Evolutionary conservation across 495 filamentous ascomycete genomes (phyloP), one percentile per base, ranked within the genome.

Genomic region (Podospora conica): DNA sequence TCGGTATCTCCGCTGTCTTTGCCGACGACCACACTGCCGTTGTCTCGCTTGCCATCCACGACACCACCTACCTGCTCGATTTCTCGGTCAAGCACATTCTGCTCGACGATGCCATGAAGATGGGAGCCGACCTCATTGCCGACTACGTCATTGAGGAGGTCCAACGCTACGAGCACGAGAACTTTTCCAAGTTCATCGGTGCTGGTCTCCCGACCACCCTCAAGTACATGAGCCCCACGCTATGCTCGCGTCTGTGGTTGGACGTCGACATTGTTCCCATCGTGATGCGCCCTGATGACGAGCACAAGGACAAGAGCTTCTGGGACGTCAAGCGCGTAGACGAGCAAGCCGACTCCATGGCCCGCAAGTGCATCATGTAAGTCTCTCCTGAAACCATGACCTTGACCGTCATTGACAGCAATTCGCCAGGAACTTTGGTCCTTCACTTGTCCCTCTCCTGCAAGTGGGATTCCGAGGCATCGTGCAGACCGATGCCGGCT

Each of bases 271-370:
- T 93, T 53, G 83, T 94, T 3, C 88, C 88, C 0, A 80, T 95
- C 55, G 83, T 87, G 15, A 78, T 84, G 70, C 75, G 75, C 9
- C 71, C 73, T 1, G 76, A 81, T 28, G 79, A 81, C 29, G 74
- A 80, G 60, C 73, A 78, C 58, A 78, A 81, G 66, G 78, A 79
- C 18, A 74, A 70, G 55, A 76, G 72, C 11, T 82, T 81, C 72
- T 83, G 83, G 82, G 78, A 84, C 48, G 73, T 76, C 8, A 86
- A 85, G 68, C 75, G 82, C 48, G 83, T 92, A 12, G 92, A 93
- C 67, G 92, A 96, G 71, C 89, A 94, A 75, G 91, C 92, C 3
- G 92, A 96, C 71, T 90, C 90, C 0, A 91, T 94, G 86, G 88
- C 87, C 3, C 83, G 91, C 28, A 94, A 93, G 79, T 92, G 89